Conservation (phyloP, 2,329 filamentous ascomycete species). For the Monosporascus sp. region DNA sequence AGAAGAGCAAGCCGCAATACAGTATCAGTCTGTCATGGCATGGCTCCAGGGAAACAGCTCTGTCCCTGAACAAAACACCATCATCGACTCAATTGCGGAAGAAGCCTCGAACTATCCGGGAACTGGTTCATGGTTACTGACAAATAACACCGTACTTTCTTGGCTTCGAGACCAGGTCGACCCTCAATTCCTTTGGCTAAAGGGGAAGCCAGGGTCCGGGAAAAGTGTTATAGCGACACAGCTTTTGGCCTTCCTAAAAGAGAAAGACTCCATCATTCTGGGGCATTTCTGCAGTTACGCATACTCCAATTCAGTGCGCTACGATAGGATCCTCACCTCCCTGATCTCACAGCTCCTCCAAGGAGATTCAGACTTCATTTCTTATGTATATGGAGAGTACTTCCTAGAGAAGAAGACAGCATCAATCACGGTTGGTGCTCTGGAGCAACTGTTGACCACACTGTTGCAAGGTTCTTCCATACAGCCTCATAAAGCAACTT, state of each 20-base stretch:
- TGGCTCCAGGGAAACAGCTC: slow-evolving; percentile 28
- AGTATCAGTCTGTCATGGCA: slow-evolving; percentile 19
- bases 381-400: slow-evolving; percentile 20
- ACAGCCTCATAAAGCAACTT: slow-evolving; percentile 1
- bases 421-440: not conserved
- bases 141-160: slow-evolving; percentile 18
- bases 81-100: slow-evolving; percentile 21
- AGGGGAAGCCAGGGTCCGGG: slow-evolving; percentile 30
- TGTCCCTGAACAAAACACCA: slow-evolving; percentile 24
- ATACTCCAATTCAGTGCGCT: slow-evolving; percentile 24
- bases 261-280: slow-evolving; percentile 15
- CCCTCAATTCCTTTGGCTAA: slow-evolving; percentile 23
- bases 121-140: slow-evolving; percentile 29
- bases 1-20: slow-evolving; percentile 14
- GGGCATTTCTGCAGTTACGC: slow-evolving; percentile 32
- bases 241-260: slow-evolving; percentile 23
- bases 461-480: slow-evolving; percentile 6
- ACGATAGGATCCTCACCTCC: slow-evolving; percentile 27
- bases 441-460: slow-evolving; percentile 18
- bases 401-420: slow-evolving; percentile 20
- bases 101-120: slow-evolving; percentile 22
- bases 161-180: slow-evolving; percentile 21
- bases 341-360: slow-evolving; percentile 27
- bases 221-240: slow-evolving; percentile 30
- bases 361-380: slow-evolving; percentile 16